phyloP scores from a whole-genome alignment of 2,329 filamentous ascomycete species.

The Ustulina deusta region DNA sequence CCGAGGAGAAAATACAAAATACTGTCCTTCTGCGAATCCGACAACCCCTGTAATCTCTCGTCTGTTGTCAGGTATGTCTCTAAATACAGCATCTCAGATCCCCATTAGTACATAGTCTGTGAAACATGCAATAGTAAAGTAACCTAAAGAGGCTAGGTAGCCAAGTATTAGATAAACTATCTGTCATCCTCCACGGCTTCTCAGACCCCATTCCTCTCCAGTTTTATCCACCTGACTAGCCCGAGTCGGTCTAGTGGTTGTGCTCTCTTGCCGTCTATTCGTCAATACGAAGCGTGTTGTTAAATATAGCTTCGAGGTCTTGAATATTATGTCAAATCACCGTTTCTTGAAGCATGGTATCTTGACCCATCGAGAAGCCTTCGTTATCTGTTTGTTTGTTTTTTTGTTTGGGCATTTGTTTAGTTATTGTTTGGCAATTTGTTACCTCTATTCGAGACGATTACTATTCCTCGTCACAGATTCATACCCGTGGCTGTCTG shows the following conservation, averaged over 20 bases:
- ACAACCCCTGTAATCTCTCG: constrained; percentile 21
- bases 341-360: constrained; percentile 11
- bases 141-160: constrained; percentile 5
- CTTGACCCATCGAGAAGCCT: not conserved
- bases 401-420: not conserved
- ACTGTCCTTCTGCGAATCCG: constrained; percentile 10
- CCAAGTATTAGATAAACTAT: constrained; percentile 9
- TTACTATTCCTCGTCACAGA: constrained; percentile 12
- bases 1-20: not conserved
- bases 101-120: constrained; percentile 10
- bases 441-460: not conserved
- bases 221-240: constrained; percentile 31
- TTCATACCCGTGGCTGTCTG: not conserved
- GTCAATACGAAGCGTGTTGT: constrained; percentile 18
- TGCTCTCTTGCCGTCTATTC: constrained; percentile 16
- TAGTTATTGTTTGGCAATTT: not conserved
- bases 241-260: constrained; percentile 23
- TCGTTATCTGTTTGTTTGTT: not conserved
- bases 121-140: constrained; percentile 18
- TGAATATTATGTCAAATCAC: constrained; percentile 22
- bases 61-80: constrained; percentile 11
- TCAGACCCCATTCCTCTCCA: constrained; percentile 26
- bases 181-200: constrained; percentile 19
- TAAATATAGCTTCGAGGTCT: constrained; percentile 32
- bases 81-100: constrained; percentile 30